Conservation (phyloP, 2,329 filamentous ascomycete species). For the Trichoderma harzianum region DNA sequence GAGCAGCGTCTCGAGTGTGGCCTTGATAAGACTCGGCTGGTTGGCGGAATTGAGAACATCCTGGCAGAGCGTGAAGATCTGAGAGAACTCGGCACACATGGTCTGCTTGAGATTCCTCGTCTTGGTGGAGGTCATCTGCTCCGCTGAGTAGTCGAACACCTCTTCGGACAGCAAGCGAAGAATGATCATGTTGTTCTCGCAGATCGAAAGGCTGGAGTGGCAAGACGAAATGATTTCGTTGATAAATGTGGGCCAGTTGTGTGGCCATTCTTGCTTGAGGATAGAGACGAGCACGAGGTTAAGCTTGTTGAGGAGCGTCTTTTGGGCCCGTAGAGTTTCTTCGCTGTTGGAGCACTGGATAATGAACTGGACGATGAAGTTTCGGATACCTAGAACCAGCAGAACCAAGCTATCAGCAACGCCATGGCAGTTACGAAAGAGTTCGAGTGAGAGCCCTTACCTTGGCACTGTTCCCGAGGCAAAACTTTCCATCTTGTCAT, state of each 20-base stretch:
- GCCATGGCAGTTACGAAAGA: background rate
- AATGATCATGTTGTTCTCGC: slow-evolving; percentile 99
- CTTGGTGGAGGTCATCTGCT: slow-evolving; percentile 99
- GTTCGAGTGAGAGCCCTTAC: slow-evolving; percentile 38
- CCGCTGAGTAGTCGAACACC: slow-evolving; percentile 97
- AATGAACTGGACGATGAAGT: slow-evolving; percentile 98
- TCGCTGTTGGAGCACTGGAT: slow-evolving; percentile 89
- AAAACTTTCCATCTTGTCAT: slow-evolving; percentile 99
- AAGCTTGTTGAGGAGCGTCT: slow-evolving; percentile 93
- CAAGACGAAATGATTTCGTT: slow-evolving; percentile 98
- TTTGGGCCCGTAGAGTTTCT: slow-evolving; percentile 78
- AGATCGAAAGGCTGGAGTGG: slow-evolving; percentile 92
- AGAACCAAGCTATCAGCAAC: slow-evolving; percentile 30
- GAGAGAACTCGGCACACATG: slow-evolving; percentile 98
- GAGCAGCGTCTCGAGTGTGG: slow-evolving; percentile 92
- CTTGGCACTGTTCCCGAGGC: slow-evolving; percentile 92
- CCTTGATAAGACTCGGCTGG: slow-evolving; percentile 85
- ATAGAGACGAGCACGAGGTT: slow-evolving; percentile 97
- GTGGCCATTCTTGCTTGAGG: slow-evolving; percentile 98
- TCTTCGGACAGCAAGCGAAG: slow-evolving; percentile 93
- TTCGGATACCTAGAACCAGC: slow-evolving; percentile 73
- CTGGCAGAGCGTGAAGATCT: slow-evolving; percentile 95
- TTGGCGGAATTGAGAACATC: slow-evolving; percentile 90
- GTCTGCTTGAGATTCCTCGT: slow-evolving; percentile 95
- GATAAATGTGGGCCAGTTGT: slow-evolving; percentile 99